A percentile compares a stretch with the other conserved stretches of the same genome.
These are phyloP conservation scores for Usnea hakonensis DNA, from an alignment of 495 filamentous ascomycete genomes.

Conservation along the genomic window DNA sequence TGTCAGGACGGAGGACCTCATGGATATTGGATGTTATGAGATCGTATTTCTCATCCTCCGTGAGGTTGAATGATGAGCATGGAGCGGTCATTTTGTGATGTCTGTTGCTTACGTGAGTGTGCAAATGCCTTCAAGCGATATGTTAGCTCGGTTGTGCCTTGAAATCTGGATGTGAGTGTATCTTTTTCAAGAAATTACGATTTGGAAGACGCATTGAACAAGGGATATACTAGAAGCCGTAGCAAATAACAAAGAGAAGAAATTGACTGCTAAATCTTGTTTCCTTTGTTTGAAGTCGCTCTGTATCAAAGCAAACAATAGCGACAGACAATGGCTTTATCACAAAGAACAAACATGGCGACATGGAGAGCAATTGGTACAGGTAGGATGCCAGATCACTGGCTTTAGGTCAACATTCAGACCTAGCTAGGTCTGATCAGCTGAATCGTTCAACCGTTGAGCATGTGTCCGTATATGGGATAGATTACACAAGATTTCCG, in stretches of 20 bases:
- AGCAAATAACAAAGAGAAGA: not conserved
- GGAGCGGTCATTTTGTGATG: not conserved
- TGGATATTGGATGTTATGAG: conserved; percentile 12
- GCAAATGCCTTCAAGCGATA: not conserved
- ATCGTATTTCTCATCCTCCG: conserved; percentile 10
- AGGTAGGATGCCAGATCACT: not conserved
- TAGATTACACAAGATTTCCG: too few relatives aligned
- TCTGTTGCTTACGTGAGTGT: not conserved
- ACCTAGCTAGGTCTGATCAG: not conserved
- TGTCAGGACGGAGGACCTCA: conserved; percentile 7
- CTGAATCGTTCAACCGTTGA: not conserved
- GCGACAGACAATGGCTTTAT: not conserved
- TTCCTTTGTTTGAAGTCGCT: too few relatives aligned
- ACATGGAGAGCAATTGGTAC: not conserved
- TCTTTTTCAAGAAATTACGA: not conserved
- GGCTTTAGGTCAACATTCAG: not conserved
- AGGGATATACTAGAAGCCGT: not conserved
- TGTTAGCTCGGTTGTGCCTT: not conserved
- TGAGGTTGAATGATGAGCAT: conserved; percentile 8
- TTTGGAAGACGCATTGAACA: not conserved
- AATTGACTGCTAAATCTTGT: not conserved
- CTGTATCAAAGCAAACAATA: not conserved
- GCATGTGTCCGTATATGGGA: too few relatives aligned
- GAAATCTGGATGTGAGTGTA: not conserved
- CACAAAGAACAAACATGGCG: not conserved